Evolutionary conservation across 352 stramenopile species (phyloP).

Genomic region (Pilasporangium apinafurcum): DNA sequence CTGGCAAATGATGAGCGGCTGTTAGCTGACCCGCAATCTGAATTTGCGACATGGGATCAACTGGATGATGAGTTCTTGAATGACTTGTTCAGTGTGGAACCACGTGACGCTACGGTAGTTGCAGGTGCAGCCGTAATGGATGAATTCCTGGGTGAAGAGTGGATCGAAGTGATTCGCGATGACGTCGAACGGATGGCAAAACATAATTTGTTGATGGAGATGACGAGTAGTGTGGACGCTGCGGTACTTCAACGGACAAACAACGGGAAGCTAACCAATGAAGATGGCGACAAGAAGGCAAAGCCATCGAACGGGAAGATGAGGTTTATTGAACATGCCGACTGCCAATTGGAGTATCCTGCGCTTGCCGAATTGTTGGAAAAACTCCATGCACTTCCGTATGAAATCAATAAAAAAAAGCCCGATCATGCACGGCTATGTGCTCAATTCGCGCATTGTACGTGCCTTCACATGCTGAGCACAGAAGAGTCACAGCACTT

Average conservation of each 20-base stretch:
- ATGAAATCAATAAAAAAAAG: constrained; percentile 77
- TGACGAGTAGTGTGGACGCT: constrained; percentile 12
- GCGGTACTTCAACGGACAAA: no score
- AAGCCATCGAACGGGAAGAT: constrained; percentile 20
- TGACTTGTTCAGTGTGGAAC: constrained; percentile 13
- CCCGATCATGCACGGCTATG: constrained; percentile 33
- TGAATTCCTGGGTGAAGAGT: constrained; percentile 78
- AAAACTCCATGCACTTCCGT: constrained; percentile 69
- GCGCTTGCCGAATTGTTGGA: constrained; percentile 68
- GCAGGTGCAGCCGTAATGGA: constrained; percentile 51
- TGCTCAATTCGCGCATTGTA: constrained; percentile 63
- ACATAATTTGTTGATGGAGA: constrained; percentile 38
- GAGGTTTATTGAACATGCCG: constrained; percentile 51
- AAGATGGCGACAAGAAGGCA: constrained; percentile 3
- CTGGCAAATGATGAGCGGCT: constrained; percentile 58
- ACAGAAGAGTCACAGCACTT: constrained; percentile 36
- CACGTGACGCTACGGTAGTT: not conserved
- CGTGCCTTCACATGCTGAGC: constrained; percentile 40
- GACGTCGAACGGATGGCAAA: constrained; percentile 64
- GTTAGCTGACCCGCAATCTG: constrained; percentile 46
- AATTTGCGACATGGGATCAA: constrained; percentile 62
- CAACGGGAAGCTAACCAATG: constrained; percentile 4
- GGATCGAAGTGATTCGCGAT: constrained; percentile 46
- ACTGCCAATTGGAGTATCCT: constrained; percentile 55
- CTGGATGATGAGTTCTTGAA: constrained; percentile 45